These are phyloP conservation scores for Theobroma cacao DNA, from an alignment of 345 rosid genomes.

Conservation along the genomic window DNA sequence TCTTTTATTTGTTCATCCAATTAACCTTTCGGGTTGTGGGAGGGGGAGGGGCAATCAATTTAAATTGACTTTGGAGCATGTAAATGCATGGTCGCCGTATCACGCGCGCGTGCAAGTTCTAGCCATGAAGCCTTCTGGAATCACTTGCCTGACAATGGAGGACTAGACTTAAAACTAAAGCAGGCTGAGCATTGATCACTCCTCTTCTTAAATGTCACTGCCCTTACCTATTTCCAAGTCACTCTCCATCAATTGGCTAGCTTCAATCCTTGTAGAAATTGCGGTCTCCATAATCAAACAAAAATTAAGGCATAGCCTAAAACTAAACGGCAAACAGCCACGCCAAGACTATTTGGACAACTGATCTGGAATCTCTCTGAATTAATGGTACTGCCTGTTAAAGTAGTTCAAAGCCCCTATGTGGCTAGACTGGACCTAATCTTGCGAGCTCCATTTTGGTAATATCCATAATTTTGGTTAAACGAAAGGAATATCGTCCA, in stretches of 20 bases:
- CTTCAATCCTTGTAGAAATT: background rate
- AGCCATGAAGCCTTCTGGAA: background rate
- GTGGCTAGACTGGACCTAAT: background rate
- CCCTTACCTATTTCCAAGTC: slow-evolving; percentile 2
- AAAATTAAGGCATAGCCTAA: background rate
- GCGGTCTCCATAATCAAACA: background rate
- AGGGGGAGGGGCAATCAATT: slow-evolving; percentile 1
- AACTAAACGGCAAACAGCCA: background rate
- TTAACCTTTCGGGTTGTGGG: background rate
- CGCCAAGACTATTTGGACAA: background rate
- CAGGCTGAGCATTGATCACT: background rate
- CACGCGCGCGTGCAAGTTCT: slow-evolving; percentile 12
- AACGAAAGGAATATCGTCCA: background rate
- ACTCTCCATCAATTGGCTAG: background rate
- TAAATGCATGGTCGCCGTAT: background rate
- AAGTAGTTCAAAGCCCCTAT: background rate
- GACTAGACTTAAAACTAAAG: background rate
- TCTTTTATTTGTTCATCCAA: background rate
- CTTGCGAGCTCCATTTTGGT: background rate
- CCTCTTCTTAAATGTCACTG: background rate
- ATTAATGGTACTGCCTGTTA: background rate
- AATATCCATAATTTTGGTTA: background rate
- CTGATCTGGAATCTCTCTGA: background rate
- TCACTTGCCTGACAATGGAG: background rate
- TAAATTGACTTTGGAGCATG: background rate